Evolutionary conservation across 2,329 filamentous ascomycete species (phyloP), one percentile per base, ranked within the genome.

Genomic region (Alternaria conjuncta): DNA sequence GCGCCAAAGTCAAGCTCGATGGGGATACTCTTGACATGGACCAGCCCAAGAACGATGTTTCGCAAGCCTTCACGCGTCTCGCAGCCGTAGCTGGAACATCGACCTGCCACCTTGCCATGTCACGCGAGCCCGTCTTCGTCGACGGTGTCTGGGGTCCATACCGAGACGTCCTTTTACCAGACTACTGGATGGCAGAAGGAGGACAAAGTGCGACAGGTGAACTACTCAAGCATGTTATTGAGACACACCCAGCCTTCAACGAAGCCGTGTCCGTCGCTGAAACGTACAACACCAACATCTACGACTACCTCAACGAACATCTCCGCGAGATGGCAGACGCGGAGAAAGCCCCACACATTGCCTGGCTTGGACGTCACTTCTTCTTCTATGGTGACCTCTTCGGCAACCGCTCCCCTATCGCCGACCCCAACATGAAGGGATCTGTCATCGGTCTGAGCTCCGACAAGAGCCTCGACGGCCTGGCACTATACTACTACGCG

Each of bases 301-400:
- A 97, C 82, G 94, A 97, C 78, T 97, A 94, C 80, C 87, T 99
- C 60, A 98, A 99, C 80, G 87, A 90, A 66, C 94, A 96, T 75
- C 88, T 99, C 11, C 87, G 89, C 64, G 89, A 93, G 71, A 86
- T 98, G 84, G 87, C 87, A 23, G 86, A 90, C 72, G 89, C 89
- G 73, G 81, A 84, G 23, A 83, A 86, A 3, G 93, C 93, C 3
- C 94, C 94, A 0, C 89, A 88, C 56, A 87, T 98, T 66, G 90
- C 93, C 18, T 96, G 94, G 80, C 86, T 99, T 2, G 94, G 90
- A 12, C 92, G 95, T 9, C 95, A 99, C 81, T 92, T 97, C 83
- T 99, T 99, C 88, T 96, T 99, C 84, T 99, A 99, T 80, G 96
- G 96, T 67, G 96, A 99, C 77, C 86, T 98, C 5, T 98, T 96